Evolutionary conservation across 345 rosid species (phyloP), one percentile per base, ranked within the genome.

Genomic region (Diplotaxis tenuifolia): DNA sequence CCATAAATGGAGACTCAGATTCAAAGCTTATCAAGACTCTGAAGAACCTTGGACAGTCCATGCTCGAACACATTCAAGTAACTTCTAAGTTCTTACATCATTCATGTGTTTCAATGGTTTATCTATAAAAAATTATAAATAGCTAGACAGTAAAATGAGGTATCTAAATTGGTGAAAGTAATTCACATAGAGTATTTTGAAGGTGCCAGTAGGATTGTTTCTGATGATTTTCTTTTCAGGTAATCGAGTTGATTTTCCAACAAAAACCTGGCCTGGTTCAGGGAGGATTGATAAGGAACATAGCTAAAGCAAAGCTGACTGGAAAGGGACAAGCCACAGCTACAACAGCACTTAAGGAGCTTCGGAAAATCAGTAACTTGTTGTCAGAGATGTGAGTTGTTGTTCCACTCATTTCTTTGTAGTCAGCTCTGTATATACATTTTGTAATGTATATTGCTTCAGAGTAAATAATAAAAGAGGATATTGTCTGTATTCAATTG

Each of bases 61-160:
- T 93, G 93, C 84, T 90, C 10, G 95, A 90, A 71, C 96, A 90
- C 62, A 85, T 93, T 82, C 96, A 93, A 96, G 96, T 93, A 81
- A 80, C 14, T 21, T 67, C 45, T 55, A 49, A 15, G 10, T 52
- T 62, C 47, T 29, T 25, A 19, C 36, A 67, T 27, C 56, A 19
- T 19, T 18, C 23, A 50, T 50, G 25, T 18, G 56, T 50, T 50
- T 16, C 21, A 45, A n/a, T n/a, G n/a, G n/a, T n/a, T n/a, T n/a
- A n/a, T n/a, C n/a, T n/a, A n/a, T n/a, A n/a, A n/a, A n/a, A n/a
- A n/a, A n/a, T n/a, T 5, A 12, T 16, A 47, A 52, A 9, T 14
- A 12, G 31, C 38, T 19, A 54, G 21, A 53, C 32, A 53, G 15
- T 19, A n/a, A n/a, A n/a, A n/a, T n/a, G n/a, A n/a, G n/a, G n/a